Evolutionary conservation across 1,139 yeast species (phyloP).

Genomic region (Pichia sp.): DNA sequence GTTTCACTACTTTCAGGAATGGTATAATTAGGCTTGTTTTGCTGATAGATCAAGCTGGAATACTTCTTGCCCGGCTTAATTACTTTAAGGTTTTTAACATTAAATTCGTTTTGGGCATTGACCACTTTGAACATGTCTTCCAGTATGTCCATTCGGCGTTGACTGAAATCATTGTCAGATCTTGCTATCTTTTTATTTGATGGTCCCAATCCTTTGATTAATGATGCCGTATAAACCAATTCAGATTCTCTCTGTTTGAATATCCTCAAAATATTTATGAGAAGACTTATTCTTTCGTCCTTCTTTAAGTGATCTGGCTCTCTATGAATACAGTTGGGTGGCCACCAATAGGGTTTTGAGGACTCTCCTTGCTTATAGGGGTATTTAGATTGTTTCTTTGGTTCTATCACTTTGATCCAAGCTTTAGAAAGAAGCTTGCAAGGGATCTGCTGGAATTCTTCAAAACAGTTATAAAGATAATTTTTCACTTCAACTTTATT

Average conservation of each 20-base stretch:
- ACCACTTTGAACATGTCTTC: constrained; percentile 26
- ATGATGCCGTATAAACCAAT: constrained; percentile 22
- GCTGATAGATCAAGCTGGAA: constrained; percentile 25
- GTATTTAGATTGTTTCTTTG: constrained; percentile 56
- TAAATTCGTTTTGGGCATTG: constrained; percentile 10
- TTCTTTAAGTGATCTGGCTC: constrained; percentile 75
- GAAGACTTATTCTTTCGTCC: constrained; percentile 46
- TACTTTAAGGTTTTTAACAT: constrained; percentile 17
- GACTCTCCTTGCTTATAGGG: constrained; percentile 55
- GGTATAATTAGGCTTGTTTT: neutral
- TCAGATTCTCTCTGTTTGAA: constrained; percentile 24
- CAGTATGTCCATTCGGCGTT: constrained; percentile 23
- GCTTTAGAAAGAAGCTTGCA: constrained; percentile 62
- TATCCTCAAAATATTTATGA: constrained; percentile 37
- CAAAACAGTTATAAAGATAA: constrained; percentile 29
- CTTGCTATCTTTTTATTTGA: constrained; percentile 4
- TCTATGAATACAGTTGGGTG: constrained; percentile 49
- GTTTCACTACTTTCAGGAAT: neutral
- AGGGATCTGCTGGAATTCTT: constrained; percentile 46
- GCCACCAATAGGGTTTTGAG: constrained; percentile 72
- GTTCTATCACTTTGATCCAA: constrained; percentile 66
- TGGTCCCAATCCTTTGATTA: constrained; percentile 22
- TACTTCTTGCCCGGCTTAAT: constrained; percentile 31
- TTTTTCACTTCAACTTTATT: constrained; percentile 24
- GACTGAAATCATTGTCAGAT: constrained; percentile 19